Percentiles rank a stretch among this genome's conserved stretches.
Conservation (phyloP, 2,329 filamentous ascomycete genomes). For the Tolypocladium endophyticum region DNA sequence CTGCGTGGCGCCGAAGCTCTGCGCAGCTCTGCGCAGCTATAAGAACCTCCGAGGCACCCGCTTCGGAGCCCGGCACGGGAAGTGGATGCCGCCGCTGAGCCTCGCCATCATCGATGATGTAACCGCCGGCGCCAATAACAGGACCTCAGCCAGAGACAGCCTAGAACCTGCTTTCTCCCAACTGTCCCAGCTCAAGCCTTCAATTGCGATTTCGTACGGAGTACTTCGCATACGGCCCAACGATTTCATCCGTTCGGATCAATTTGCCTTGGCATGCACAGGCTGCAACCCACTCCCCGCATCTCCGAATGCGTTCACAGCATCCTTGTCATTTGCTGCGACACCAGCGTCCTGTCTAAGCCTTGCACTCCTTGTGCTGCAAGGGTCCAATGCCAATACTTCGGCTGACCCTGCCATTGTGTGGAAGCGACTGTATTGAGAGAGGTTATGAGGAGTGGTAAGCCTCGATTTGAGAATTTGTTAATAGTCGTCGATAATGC, state of each 20-base stretch:
- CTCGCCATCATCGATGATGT: neutral
- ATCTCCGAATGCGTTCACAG: neutral
- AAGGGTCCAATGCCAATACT: too few relatives aligned
- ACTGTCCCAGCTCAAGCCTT: neutral
- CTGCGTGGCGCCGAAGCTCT: neutral
- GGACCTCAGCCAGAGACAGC: neutral
- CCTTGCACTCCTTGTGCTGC: too few relatives aligned
- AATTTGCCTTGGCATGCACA: neutral
- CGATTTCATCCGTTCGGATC: neutral
- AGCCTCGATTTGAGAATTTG: too few relatives aligned
- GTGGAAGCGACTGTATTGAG: too few relatives aligned
- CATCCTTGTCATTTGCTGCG: too few relatives aligned
- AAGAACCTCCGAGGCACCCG: neutral
- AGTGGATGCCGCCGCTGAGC: neutral
- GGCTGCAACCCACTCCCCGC: neutral
- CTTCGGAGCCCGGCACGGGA: neutral
- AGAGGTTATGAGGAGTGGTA: too few relatives aligned
- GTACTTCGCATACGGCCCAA: neutral
- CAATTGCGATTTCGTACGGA: neutral
- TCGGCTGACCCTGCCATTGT: neutral
- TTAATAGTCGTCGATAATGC: too few relatives aligned
- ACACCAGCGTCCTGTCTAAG: too few relatives aligned
- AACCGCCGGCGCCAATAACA: neutral
- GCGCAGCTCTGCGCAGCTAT: neutral
- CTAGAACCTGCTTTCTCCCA: neutral